Base-by-base conservation (phyloP, 2,329 filamentous ascomycete genomes). In the Lachnellula hyalina region DNA sequence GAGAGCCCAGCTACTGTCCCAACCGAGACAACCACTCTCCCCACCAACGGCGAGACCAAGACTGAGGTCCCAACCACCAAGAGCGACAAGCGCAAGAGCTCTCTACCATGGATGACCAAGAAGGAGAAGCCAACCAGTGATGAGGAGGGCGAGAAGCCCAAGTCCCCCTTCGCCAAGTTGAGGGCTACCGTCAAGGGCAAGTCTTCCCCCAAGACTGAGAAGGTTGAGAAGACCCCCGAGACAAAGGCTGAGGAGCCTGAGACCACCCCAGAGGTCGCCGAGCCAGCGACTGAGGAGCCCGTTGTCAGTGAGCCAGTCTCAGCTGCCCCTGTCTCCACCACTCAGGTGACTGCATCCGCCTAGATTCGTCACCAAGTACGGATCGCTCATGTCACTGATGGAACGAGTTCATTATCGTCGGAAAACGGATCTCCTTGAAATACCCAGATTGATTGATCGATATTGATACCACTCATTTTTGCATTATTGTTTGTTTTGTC, bases 21-120 rank as follows among this genome's bases (percentile, higher is more conserved):
- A 57, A 64, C 67, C 59, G 67, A 69, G 49, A 62, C 64, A 44
- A 61, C 66, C 35, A 68, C 71, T 53, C 42, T 55, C 23, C 66
- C 72, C 48, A 70, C 70, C 59, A 72, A 73, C 65, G 74, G 74
- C 55, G 65, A 73, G 57, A 66, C 71, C 55, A 68, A 70, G 56
- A 64, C 71, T 41, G 74, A 74, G 63, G 69, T 65, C 51, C 66
- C 67, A 53, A 59, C 65, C 32, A 60, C 67, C 54, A 76, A 76
- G 69, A 53, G 66, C 28, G 72, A 72, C 65, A 88, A 88, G 81
- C 83, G 85, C 65, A 75, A 75, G 63, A 86, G 82, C 63, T 80
- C 87, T 71, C 61, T 71, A 25, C 68, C 68, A 58, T 88, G 83
- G 83, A 63, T 79, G 70, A 81, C 80, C 73, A 80, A 83, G 75